Base-by-base conservation (phyloP, 257 asterid genomes). In the Gentiana straminea region DNA sequence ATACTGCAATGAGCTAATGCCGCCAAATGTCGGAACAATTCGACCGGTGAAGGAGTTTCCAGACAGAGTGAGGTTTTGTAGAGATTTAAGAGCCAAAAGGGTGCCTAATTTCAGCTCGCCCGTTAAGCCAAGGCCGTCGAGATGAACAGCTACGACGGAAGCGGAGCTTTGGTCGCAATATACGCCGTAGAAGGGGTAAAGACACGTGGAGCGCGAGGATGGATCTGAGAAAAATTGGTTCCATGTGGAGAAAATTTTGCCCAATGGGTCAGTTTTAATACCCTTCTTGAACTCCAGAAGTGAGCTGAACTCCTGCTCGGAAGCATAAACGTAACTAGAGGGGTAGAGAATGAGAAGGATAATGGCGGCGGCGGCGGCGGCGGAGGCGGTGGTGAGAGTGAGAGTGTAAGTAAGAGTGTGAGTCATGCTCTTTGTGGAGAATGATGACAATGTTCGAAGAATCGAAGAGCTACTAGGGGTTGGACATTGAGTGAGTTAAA, bases 201-300 rank as follows among this genome's bases (percentile, higher is more conserved):
- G 96, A 70, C 96, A 88, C 35, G 65, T 68, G 52, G 72, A 55
- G 70, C 72, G 67, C 58, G 8, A 35, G 45, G 68, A 48, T 58
- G 66, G 77, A 74, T 77, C 71, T 61, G 74, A 70, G 41, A 44
- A 45, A 37, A 57, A 36, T 53, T 54, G 62, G 49, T 32, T 67
- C 97, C 97, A 88, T 9, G 91, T 58, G 64, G 73, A 69, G 82
- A 68, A 70, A 70, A 88, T 55, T 61, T 35, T 70, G 43, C 65
- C 52, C 3, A 84, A 63, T 44, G 94, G 91, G 84, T 88, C 97
- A 33, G 66, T 55, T 69, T 83, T 77, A 57, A 88, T 79, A 35
- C 95, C 97, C 62, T 85, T 88, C 48, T 49, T 76, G 82, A 88
- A 88, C 80, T 88, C 97, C 33, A 88, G 66, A 6, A 88, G 88